Percentiles rank a stretch among this genome's conserved stretches.
phyloP scores from a whole-genome alignment of 192 early-diverging fungal species.

The Gonapodya prolifera region DNA sequence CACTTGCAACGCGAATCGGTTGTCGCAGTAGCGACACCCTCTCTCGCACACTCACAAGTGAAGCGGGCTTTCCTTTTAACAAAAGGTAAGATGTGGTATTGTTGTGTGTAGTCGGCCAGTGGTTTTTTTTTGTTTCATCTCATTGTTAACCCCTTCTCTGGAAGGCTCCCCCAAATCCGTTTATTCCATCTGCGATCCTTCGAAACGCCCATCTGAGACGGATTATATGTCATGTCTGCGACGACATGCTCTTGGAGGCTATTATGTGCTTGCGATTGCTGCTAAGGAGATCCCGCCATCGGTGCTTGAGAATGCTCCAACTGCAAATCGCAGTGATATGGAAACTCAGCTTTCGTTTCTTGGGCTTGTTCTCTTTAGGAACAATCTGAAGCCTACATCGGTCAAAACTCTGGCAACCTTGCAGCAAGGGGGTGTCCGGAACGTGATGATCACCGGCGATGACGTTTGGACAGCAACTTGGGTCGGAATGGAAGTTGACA shows the following conservation, averaged over 20 bases:
- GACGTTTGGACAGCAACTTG: constrained; percentile 59
- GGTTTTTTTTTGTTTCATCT: not conserved
- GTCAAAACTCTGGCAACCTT: constrained; percentile 49
- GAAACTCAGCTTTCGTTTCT: constrained; percentile 37
- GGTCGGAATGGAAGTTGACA: constrained; percentile 52
- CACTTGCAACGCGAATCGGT: not conserved
- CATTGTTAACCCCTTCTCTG: not conserved
- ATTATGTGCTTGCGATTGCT: constrained; percentile 69
- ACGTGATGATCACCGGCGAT: constrained; percentile 79
- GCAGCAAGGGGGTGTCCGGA: constrained; percentile 47
- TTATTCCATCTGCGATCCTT: constrained; percentile 3
- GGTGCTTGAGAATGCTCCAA: constrained; percentile 22
- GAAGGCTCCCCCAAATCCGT: not conserved
- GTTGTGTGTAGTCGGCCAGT: too few species aligned
- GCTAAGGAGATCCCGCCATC: constrained; percentile 39
- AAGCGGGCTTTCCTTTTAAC: too few species aligned
- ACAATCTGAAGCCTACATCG: constrained; percentile 64
- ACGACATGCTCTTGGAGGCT: constrained; percentile 52
- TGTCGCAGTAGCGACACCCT: not conserved
- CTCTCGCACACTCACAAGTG: too few species aligned
- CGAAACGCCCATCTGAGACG: constrained; percentile 40
- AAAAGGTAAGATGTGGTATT: too few species aligned
- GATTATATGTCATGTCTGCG: constrained; percentile 27
- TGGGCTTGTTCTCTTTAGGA: constrained; percentile 62
- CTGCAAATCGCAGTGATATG: constrained; percentile 39